Evolutionary conservation across 495 filamentous ascomycete genomes (phyloP).

Genomic region (Penicillium salamii): DNA sequence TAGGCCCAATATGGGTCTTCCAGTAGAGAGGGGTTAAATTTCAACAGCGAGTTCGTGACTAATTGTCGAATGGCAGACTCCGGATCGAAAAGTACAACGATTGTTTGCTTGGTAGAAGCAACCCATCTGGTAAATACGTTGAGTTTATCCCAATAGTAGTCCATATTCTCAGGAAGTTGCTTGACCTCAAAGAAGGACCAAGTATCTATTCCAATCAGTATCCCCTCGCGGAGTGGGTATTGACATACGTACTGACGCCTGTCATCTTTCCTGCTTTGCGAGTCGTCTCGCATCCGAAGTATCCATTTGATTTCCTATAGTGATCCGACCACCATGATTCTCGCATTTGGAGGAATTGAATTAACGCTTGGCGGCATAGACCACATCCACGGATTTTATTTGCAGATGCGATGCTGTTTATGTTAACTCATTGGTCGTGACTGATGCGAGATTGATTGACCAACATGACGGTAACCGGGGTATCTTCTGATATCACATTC

Average conservation of each 20-base stretch:
- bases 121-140: constrained; percentile 10
- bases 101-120: constrained; percentile 16
- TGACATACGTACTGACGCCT: constrained; percentile 10
- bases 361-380: neutral
- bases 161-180: neutral
- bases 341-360: constrained; percentile 1
- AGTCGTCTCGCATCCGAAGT: constrained; percentile 18
- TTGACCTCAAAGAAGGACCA: constrained; percentile 16
- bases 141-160: constrained; percentile 11
- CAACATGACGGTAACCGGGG: too few relatives aligned
- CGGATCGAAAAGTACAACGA: constrained; percentile 34
- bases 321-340: constrained; percentile 1
- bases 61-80: neutral
- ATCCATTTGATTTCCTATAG: constrained; percentile 11
- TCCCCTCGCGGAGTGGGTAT: neutral
- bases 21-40: neutral
- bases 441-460: too few relatives aligned
- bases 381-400: neutral
- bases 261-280: neutral
- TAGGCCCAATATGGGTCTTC: constrained; percentile 23
- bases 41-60: neutral
- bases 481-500: too few relatives aligned
- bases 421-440: neutral
- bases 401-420: constrained; percentile 3
- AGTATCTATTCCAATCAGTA: constrained; percentile 8